Base-by-base conservation (phyloP, 805 yeast genomes). In the Metschnikowia vanudenii region DNA sequence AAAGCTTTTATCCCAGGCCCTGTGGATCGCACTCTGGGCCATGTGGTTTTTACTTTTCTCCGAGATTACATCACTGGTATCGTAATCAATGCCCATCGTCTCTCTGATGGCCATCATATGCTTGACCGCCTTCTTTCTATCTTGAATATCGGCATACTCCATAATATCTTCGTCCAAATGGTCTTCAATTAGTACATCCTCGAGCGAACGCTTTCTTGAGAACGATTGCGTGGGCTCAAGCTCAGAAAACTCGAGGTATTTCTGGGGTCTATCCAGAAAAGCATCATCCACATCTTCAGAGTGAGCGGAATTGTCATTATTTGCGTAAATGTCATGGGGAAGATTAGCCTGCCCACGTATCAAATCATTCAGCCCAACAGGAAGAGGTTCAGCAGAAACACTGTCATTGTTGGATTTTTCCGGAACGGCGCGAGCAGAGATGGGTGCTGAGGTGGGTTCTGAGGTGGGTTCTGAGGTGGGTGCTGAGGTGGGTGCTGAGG, bases 181-280 rank as follows among this genome's bases (percentile, higher is more conserved):
- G 12, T 45, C 46, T 32, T 43, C 52, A 16, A 39, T 38, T 9
- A 19, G 29, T n/a, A 45, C 16, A 29, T 45, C 47, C 7, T 45
- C 43, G 16, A 28, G n/a, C 6, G 16, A 16, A 9, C 47, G 34
- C 22, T 39, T 45, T 12, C 43, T 12, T 11, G 47, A 19, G 13
- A 39, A 45, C 5, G 39, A 8, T 39, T 34, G 40, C 10, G 37
- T 22, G n/a, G 34, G 26, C 19, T 39, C 33, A 16, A 38, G 47
- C 10, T 37, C 43, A 8, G 33, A 22, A 16, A 38, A 33, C 17
- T 9, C 12, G 19, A 36, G 22, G 11, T 9, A 9, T 4, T 37
- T 42, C 4, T 14, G 20, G 10, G 31, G 16, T 30, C 12, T 30
- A 9, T 24, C 39, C 22, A 12, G 30, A 20, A 20, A 20, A 7